Conservation (phyloP, 2,329 filamentous ascomycete species). For the Blastomyces parvus region DNA sequence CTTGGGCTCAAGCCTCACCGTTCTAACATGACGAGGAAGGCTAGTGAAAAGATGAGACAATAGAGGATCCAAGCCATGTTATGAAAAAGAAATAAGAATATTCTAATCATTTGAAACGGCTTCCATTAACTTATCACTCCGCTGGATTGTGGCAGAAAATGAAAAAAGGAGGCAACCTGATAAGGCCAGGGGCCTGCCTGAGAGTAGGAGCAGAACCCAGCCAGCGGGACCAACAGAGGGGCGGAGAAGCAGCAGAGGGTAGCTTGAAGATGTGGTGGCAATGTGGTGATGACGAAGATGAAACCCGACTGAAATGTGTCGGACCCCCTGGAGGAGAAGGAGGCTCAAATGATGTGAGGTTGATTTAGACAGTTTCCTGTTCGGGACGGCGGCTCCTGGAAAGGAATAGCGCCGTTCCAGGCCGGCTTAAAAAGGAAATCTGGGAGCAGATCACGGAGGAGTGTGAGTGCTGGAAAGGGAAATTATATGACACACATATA, state of each 20-base stretch:
- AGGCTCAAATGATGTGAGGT: not conserved
- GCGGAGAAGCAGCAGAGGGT: not conserved
- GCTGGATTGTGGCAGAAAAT: not conserved
- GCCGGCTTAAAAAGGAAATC: not conserved
- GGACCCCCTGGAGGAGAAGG: not conserved
- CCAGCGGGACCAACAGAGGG: too few relatives aligned
- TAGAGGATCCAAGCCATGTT: not conserved
- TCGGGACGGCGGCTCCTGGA: not conserved
- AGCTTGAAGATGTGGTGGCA: not conserved
- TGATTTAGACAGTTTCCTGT: conserved; percentile 5
- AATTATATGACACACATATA: too few relatives aligned
- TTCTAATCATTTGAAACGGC: not conserved
- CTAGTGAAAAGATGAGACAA: conserved; percentile 3
- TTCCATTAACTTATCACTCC: too few relatives aligned
- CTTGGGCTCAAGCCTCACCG: not conserved
- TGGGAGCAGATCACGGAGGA: too few relatives aligned
- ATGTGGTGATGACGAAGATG: not conserved
- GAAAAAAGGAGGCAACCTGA: not conserved
- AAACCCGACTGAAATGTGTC: not conserved
- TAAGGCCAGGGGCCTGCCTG: too few relatives aligned
- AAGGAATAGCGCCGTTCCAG: not conserved
- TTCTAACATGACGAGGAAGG: not conserved
- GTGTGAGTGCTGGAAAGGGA: too few relatives aligned
- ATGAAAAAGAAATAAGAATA: not conserved
- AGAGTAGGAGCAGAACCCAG: too few relatives aligned